Evolutionary conservation across 2,329 filamentous ascomycete species (phyloP).

Genomic region (Thermothelomyces thermophilus): DNA sequence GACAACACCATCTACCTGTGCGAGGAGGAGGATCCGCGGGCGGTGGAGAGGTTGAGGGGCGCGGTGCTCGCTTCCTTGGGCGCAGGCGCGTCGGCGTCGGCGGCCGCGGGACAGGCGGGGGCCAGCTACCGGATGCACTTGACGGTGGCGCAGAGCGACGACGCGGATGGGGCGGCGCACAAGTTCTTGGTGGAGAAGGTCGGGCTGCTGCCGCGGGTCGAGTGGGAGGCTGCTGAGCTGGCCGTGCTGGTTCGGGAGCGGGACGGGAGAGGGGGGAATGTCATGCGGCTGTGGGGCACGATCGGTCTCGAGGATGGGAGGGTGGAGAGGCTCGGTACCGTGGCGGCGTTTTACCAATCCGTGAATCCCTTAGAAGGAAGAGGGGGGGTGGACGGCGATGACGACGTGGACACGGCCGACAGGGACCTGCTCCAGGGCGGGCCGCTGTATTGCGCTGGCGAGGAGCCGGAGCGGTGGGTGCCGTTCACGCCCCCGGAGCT

Average conservation of each 20-base stretch:
- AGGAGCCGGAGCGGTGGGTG: conserved; percentile 19
- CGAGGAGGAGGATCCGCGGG: conserved; percentile 24
- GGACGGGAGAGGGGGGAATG: conserved; percentile 19
- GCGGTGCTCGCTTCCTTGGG: conserved; percentile 34
- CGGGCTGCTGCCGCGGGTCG: conserved; percentile 38
- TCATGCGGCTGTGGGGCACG: conserved; percentile 52
- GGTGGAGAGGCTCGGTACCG: conserved; percentile 23
- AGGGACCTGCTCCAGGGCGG: conserved; percentile 15
- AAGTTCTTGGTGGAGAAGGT: conserved; percentile 48
- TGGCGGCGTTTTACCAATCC: conserved; percentile 21
- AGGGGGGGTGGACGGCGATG: too few relatives aligned
- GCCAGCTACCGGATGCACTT: conserved; percentile 44
- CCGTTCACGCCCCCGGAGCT: conserved; percentile 18
- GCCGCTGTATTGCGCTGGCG: conserved; percentile 20
- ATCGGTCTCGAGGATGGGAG: conserved; percentile 32
- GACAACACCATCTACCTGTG: conserved; percentile 44
- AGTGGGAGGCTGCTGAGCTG: conserved; percentile 44
- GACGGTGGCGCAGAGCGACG: conserved; percentile 53
- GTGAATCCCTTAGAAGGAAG: too few relatives aligned
- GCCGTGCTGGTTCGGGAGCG: conserved; percentile 48
- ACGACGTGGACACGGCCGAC: too few relatives aligned
- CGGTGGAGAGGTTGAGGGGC: conserved; percentile 31
- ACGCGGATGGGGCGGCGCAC: conserved; percentile 38
- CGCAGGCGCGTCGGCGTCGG: conserved; percentile 11
- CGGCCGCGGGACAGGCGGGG: not conserved